phyloP scores from a whole-genome alignment of 345 rosid species.

The Iberis pinnata region DNA sequence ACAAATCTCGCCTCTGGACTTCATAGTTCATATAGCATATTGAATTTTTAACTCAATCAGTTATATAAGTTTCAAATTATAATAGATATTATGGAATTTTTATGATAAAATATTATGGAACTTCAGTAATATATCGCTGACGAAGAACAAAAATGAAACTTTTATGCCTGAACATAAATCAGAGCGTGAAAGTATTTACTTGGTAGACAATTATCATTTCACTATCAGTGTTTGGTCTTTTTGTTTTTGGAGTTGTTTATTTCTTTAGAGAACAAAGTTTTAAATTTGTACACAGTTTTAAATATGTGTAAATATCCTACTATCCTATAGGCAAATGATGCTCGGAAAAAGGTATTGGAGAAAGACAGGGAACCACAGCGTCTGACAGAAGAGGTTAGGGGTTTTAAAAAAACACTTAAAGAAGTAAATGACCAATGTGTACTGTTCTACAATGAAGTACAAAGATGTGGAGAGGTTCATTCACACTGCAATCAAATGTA shows the following conservation, averaged over 20 bases:
- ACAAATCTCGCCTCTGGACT: conserved; percentile 2
- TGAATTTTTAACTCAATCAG: neutral
- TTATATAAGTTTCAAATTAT: neutral
- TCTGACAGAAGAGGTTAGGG: conserved; percentile 65
- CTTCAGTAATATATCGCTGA: conserved; percentile 2
- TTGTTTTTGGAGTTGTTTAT: conserved; percentile 3
- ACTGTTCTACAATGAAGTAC: conserved; percentile 89
- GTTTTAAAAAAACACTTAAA: conserved; percentile 66
- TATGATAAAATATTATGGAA: too few species aligned
- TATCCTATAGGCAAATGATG: conserved; percentile 73
- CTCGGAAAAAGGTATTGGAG: conserved; percentile 78
- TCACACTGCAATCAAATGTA: conserved; percentile 77
- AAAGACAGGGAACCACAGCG: conserved; percentile 83
- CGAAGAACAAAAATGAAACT: conserved; percentile 4
- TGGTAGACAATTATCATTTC: neutral
- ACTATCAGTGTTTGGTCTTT: conserved; percentile 7
- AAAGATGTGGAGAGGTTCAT: conserved; percentile 99
- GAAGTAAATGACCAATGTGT: conserved; percentile 93
- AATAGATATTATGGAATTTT: neutral
- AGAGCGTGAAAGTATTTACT: neutral
- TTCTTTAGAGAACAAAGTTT: neutral
- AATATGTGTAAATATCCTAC: conserved; percentile 3
- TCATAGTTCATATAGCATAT: conserved; percentile 1
- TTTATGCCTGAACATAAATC: conserved; percentile 10
- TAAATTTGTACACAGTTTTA: too few species aligned